Percentiles rank a stretch among this genome's conserved stretches.
Evolutionary conservation across 177 flowering plant genomes (phyloP).

Genomic region (Tripterygium wilfordii): DNA sequence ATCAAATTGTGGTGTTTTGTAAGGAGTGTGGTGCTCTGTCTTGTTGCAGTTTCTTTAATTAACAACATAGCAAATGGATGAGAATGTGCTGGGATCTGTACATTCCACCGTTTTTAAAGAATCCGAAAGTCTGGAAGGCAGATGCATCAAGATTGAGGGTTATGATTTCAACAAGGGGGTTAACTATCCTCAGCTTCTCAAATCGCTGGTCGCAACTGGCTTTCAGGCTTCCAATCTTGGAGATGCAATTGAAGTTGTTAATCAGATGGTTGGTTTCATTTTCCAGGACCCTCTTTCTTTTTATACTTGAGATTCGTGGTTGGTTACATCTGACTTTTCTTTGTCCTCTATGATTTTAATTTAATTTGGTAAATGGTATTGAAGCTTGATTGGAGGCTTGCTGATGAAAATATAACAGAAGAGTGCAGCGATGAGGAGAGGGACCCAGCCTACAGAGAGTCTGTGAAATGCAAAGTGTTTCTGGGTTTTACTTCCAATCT

Average conservation of each 20-base stretch:
- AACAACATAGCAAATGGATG: slow-evolving; percentile 28
- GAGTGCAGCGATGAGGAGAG: slow-evolving; percentile 74
- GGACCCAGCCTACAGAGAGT: slow-evolving; percentile 42
- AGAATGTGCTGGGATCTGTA: slow-evolving; percentile 27
- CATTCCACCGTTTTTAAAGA: slow-evolving; percentile 62
- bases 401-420: slow-evolving; percentile 52
- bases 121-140: slow-evolving; percentile 68
- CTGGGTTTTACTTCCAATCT: slow-evolving; percentile 95
- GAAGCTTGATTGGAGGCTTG: slow-evolving; percentile 89
- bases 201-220: slow-evolving; percentile 68
- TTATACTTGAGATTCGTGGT: background rate
- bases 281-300: background rate
- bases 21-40: no score
- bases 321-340: no score
- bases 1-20: no score
- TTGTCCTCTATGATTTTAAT: background rate
- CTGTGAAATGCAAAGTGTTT: slow-evolving; percentile 75
- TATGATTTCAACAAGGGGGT: slow-evolving; percentile 89
- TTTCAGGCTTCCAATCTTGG: slow-evolving; percentile 97
- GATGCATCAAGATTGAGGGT: slow-evolving; percentile 48
- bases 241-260: slow-evolving; percentile 74
- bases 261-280: slow-evolving; percentile 76
- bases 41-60: no score
- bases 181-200: slow-evolving; percentile 51
- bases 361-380: slow-evolving; percentile 10